Percentiles rank a stretch among this genome's conserved stretches.
These are phyloP conservation scores for Candida rishiriensis DNA, from an alignment of 805 yeast species.

Conservation along the genomic window DNA sequence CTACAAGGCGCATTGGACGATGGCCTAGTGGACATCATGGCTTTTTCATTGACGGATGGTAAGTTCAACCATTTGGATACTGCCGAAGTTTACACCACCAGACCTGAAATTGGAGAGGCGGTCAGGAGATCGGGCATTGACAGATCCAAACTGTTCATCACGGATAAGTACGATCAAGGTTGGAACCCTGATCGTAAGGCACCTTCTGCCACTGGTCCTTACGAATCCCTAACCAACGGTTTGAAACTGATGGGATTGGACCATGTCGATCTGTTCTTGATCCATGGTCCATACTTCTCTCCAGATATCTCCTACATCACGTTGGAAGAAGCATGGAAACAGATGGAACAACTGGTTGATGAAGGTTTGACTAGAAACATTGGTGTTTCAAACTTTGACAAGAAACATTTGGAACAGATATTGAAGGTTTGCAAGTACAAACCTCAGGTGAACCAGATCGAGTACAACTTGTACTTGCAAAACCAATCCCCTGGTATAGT, in stretches of 20 bases:
- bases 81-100: conserved; percentile 64
- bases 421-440: conserved; percentile 38
- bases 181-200: conserved; percentile 24
- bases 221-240: conserved; percentile 42
- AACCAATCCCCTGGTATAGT: conserved; percentile 55
- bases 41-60: conserved; percentile 38
- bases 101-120: conserved; percentile 55
- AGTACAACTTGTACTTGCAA: conserved; percentile 61
- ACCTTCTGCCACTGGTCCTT: conserved; percentile 35
- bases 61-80: conserved; percentile 63
- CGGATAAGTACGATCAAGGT: conserved; percentile 54
- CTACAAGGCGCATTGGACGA: conserved; percentile 25
- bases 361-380: conserved; percentile 44
- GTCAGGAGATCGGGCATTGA: conserved; percentile 36
- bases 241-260: conserved; percentile 45
- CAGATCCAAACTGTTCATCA: conserved; percentile 52
- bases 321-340: conserved; percentile 47
- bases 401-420: conserved; percentile 39
- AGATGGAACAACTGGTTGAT: conserved; percentile 38
- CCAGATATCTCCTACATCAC: conserved; percentile 39
- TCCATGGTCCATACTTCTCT: conserved; percentile 54
- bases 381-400: conserved; percentile 61
- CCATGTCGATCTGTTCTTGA: conserved; percentile 56
- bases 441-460: conserved; percentile 68
- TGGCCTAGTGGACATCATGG: conserved; percentile 41